A percentile compares a stretch with the other conserved stretches of the same genome.
These are phyloP conservation scores for Nakazawaea populi DNA, from an alignment of 805 yeast genomes.

Conservation along the genomic window DNA sequence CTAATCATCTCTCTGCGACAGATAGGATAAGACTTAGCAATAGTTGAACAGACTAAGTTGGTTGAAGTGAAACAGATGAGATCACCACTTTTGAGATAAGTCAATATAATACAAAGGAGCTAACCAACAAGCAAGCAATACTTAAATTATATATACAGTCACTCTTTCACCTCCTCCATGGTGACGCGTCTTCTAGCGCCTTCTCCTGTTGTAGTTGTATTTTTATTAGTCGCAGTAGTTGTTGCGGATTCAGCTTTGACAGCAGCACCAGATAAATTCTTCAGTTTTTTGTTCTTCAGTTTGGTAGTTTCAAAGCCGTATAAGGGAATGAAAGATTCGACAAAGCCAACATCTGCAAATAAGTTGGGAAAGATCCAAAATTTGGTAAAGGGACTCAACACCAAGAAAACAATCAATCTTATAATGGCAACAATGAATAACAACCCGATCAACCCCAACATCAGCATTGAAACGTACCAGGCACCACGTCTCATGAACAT, in stretches of 20 bases:
- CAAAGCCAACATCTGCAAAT: constrained; percentile 90
- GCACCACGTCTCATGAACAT: constrained; percentile 80
- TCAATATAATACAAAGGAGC: too few relatives aligned
- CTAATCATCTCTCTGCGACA: background rate
- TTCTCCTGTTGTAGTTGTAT: constrained; percentile 2
- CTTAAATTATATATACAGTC: background rate
- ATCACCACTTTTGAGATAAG: too few relatives aligned
- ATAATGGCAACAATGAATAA: constrained; percentile 77
- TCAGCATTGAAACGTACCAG: constrained; percentile 80
- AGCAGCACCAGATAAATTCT: background rate
- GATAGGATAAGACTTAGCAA: too few relatives aligned
- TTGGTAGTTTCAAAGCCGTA: constrained; percentile 64
- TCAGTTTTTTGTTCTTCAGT: constrained; percentile 15
- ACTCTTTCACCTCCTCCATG: constrained; percentile 24
- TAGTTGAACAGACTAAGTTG: too few relatives aligned
- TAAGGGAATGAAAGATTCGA: constrained; percentile 88
- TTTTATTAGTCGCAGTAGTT: background rate
- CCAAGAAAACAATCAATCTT: constrained; percentile 64
- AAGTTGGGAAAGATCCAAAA: constrained; percentile 95
- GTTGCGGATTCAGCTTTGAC: background rate
- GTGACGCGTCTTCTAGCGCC: constrained; percentile 20
- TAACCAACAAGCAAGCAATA: background rate
- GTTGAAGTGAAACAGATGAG: too few relatives aligned
- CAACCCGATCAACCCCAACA: constrained; percentile 64
- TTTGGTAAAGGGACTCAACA: constrained; percentile 55